A percentile compares a stretch with the other conserved stretches of the same genome.
Conservation (phyloP, 208 protist species). For the Giardia muris region DNA sequence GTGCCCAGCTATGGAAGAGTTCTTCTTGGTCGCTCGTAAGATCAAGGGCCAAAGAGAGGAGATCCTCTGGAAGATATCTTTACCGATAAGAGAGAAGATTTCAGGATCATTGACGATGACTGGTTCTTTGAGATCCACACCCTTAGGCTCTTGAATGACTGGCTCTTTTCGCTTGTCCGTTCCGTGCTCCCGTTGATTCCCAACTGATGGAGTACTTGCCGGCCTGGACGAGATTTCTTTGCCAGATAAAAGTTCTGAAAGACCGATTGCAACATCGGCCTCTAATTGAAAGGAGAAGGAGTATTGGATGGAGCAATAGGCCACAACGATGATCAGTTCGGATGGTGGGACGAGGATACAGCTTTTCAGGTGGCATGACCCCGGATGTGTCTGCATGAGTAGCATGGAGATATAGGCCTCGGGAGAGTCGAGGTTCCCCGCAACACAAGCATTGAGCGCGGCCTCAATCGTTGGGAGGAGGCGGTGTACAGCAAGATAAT, state of each 20-base stretch:
- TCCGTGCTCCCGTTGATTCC: too few relatives aligned
- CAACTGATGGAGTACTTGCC: too few relatives aligned
- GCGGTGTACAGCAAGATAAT: not conserved
- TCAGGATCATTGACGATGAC: not conserved
- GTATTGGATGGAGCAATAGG: not conserved
- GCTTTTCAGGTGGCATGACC: not conserved
- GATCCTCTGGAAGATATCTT: not conserved
- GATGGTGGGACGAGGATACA: not conserved
- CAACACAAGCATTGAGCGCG: not conserved
- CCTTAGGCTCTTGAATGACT: too few relatives aligned
- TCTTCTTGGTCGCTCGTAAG: not conserved
- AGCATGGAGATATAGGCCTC: not conserved
- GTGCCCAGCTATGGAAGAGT: not conserved
- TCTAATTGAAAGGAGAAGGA: not conserved
- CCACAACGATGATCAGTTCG: not conserved
- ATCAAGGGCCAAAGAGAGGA: not conserved
- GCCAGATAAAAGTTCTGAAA: too few relatives aligned
- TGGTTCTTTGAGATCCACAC: too few relatives aligned
- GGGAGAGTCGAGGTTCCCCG: not conserved
- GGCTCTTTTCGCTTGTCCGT: too few relatives aligned
- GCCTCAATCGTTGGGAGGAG: not conserved
- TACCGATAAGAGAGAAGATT: not conserved
- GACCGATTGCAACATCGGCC: not conserved
- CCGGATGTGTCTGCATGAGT: not conserved
- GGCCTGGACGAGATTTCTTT: too few relatives aligned